Evolutionary conservation across 352 stramenopile species (phyloP), one percentile per base, ranked within the genome.

Genomic region (Hyaloperonospora brassicae): DNA sequence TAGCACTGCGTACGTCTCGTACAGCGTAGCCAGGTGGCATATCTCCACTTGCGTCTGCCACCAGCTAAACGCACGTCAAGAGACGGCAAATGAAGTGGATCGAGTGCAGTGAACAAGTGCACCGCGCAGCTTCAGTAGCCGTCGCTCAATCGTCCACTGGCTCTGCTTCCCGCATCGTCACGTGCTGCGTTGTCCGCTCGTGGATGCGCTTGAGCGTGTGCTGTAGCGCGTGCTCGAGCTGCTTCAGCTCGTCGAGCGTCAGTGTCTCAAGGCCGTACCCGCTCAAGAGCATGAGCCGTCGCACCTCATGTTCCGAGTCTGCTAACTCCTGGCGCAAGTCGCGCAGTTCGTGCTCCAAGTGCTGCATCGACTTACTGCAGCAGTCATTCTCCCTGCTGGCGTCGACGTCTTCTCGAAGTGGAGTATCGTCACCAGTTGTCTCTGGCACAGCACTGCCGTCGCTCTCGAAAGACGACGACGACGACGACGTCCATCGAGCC

Each of bases 231-330:
- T 48, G 45, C 43, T 87, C 81, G 1, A 91, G 64, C 38, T 68
- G 53, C 11, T 75, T 64, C 17, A 91, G 61, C 49, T 87, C 71
- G 6, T 70, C 61, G 0, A 54, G 42, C 7, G 59, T 41, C 31
- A 91, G 64, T 8, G 54, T 50, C 35, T 91, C 79, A 39, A 91
- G 70, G n/a, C 77, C 77, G 59, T 87, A 91, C 38, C 78, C 81
- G 21, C 80, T 79, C 44, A 81, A 76, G 23, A 88, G 49, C 81
- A 91, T 91, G 2, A 91, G 66, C 17, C 71, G 68, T 12, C 70
- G 78, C 31, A 89, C 80, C 52, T 91, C 81, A 7, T 70, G 63
- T 48, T 91, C 81, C 45, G 75, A 86, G 56, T 91, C 81, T n/a
- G 69, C 69, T 31, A 91, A 58, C 25, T 91, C 81, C 48, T 89